Conservation (phyloP, 176 grass and related monocot species). For the Musa itinerans region DNA sequence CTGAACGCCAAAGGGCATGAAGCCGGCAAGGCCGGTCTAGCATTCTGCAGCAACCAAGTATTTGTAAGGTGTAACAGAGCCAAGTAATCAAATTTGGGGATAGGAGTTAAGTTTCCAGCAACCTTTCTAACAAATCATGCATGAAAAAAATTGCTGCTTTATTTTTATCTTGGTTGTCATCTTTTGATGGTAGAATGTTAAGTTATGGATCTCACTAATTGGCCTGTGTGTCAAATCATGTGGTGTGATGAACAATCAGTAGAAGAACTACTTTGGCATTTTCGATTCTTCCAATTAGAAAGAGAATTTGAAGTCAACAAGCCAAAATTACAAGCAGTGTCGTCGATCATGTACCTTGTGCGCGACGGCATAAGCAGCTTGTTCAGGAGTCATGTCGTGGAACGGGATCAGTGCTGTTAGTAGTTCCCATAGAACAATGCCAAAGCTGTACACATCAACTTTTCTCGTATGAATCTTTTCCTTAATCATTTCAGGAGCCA, state of each 20-base stretch:
- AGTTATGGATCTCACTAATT: too few species aligned
- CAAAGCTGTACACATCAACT: slow-evolving; percentile 96
- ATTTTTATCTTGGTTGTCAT: too few species aligned
- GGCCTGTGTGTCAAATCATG: not conserved
- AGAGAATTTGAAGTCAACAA: not conserved
- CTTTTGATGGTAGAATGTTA: too few species aligned
- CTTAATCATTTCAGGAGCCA: slow-evolving; percentile 98
- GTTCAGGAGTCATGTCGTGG: slow-evolving; percentile 83
- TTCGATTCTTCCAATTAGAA: not conserved
- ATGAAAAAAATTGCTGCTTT: not conserved
- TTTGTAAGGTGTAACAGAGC: not conserved
- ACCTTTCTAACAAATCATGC: not conserved
- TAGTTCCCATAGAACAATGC: slow-evolving; percentile 90
- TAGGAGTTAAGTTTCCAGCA: too few species aligned
- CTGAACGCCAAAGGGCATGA: slow-evolving; percentile 83
- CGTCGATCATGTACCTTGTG: slow-evolving; percentile 49
- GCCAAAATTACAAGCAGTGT: too few species aligned
- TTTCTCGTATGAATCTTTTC: slow-evolving; percentile 92
- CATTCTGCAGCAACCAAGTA: slow-evolving; percentile 46
- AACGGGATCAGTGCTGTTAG: slow-evolving; percentile 81
- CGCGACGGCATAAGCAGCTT: slow-evolving; percentile 87
- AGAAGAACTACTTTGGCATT: not conserved
- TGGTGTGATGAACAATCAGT: not conserved
- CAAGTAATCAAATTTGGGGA: not conserved
- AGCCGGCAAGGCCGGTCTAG: slow-evolving; percentile 63